phyloP scores from a whole-genome alignment of 169 alveolate species.

The Ichthyophthirius multifiliis region DNA sequence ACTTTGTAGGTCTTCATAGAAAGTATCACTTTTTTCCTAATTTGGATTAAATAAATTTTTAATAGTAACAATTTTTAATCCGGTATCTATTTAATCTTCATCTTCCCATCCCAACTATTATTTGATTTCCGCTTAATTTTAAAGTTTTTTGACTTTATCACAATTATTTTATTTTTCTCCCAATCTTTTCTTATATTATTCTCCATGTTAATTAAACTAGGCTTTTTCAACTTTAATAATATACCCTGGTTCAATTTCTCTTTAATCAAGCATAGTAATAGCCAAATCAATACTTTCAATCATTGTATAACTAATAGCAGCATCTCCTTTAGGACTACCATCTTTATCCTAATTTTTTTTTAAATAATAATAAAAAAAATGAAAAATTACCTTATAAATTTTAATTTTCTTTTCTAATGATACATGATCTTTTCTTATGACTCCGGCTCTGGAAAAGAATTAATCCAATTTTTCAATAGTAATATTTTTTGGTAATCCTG shows the following conservation, averaged over 20 bases:
- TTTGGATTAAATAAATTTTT: slow-evolving; percentile 48
- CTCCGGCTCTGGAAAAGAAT: slow-evolving; percentile 79
- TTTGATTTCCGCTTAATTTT: slow-evolving; percentile 49
- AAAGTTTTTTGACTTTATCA: slow-evolving; percentile 51
- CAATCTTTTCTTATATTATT: slow-evolving; percentile 46
- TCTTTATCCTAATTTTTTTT: slow-evolving; percentile 25
- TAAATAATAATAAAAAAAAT: neutral
- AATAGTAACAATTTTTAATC: slow-evolving; percentile 66
- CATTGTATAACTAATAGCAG: slow-evolving; percentile 72
- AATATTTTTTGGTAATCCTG: slow-evolving; percentile 80
- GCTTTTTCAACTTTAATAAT: slow-evolving; percentile 61
- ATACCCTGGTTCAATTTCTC: slow-evolving; percentile 71
- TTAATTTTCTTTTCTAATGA: slow-evolving; percentile 66
- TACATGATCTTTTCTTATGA: slow-evolving; percentile 76
- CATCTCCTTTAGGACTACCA: slow-evolving; percentile 81
- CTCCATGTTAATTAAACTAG: slow-evolving; percentile 65
- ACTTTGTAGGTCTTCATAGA: slow-evolving; percentile 52
- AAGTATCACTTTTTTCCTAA: slow-evolving; percentile 35
- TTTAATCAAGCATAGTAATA: slow-evolving; percentile 68
- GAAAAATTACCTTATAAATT: slow-evolving; percentile 47
- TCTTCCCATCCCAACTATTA: slow-evolving; percentile 66
- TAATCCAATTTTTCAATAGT: slow-evolving; percentile 61
- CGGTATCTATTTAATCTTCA: slow-evolving; percentile 53
- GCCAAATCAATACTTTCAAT: slow-evolving; percentile 79
- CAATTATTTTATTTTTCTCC: slow-evolving; percentile 8